Evolutionary conservation across 78 protist species (phyloP).

Genomic region (Dictyostelium discoideum): DNA sequence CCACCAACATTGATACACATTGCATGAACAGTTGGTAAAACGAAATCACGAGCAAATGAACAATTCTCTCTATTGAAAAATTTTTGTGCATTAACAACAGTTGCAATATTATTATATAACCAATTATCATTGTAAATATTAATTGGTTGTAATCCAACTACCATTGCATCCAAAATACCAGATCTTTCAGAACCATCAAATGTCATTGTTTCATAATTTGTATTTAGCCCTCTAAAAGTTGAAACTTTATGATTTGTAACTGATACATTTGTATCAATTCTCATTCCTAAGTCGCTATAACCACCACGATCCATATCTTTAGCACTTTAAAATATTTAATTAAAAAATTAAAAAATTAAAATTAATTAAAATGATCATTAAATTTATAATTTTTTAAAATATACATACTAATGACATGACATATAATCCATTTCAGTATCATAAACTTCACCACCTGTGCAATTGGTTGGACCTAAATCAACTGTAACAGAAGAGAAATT

Average conservation of each 20-base stretch:
- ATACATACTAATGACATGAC: not conserved
- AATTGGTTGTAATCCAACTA: not conserved
- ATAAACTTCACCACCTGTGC: not conserved
- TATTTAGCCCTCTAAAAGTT: not conserved
- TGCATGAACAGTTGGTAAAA: not conserved
- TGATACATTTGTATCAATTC: not conserved
- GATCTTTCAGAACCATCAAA: not conserved
- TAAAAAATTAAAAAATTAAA: too few relatives aligned
- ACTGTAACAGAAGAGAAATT: not conserved
- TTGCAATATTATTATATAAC: not conserved
- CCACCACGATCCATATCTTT: not conserved
- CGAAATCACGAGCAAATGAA: not conserved
- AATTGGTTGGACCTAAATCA: not conserved
- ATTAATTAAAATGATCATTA: too few relatives aligned
- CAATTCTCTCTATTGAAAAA: not conserved
- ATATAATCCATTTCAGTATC: not conserved
- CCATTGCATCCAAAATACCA: not conserved
- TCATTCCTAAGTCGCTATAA: not conserved
- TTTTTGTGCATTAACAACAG: not conserved
- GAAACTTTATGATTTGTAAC: not conserved
- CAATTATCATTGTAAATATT: not conserved
- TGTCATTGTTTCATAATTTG: not conserved
- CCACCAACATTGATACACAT: not conserved
- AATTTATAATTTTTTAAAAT: too few relatives aligned
- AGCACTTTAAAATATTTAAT: not conserved